Evolutionary conservation across 2,329 filamentous ascomycete genomes (phyloP).

Genomic region (Teratosphaeria pseudoeucalypti): DNA sequence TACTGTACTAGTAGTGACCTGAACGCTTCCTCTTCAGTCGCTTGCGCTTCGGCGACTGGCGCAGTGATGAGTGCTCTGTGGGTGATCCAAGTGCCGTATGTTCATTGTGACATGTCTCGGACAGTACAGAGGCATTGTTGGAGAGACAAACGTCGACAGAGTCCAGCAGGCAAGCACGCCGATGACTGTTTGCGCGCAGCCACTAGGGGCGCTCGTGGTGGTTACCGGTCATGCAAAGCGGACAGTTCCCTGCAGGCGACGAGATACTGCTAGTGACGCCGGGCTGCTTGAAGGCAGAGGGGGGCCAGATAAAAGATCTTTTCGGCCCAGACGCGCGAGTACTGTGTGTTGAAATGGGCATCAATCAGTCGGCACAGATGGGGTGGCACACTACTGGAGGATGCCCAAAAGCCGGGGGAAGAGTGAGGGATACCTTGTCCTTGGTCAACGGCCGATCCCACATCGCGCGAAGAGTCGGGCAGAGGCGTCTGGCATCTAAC

Average conservation of each 20-base stretch:
- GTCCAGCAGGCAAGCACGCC: conserved; percentile 7
- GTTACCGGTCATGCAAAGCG: conserved; percentile 13
- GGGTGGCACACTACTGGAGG: not conserved
- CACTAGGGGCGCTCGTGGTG: conserved; percentile 8
- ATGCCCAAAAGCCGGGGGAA: conserved; percentile 8
- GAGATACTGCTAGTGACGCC: not conserved
- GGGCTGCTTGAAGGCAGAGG: not conserved
- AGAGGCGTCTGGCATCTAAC: conserved; percentile 2
- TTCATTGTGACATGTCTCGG: conserved; percentile 18
- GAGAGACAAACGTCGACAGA: conserved; percentile 5
- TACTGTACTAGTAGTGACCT: not conserved
- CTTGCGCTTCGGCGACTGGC: not conserved
- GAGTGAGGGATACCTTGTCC: conserved; percentile 3
- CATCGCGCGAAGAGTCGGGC: conserved; percentile 1
- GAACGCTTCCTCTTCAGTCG: not conserved
- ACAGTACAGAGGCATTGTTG: conserved; percentile 5
- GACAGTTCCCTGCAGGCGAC: conserved; percentile 1
- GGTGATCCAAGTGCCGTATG: not conserved
- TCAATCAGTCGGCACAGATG: conserved; percentile 2
- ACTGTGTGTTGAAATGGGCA: conserved; percentile 3
- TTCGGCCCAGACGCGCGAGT: not conserved
- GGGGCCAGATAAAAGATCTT: not conserved
- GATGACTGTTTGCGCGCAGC: conserved; percentile 21
- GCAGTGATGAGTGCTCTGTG: not conserved
- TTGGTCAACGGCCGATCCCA: not conserved